A percentile compares a stretch with the other conserved stretches of the same genome.
Conservation (phyloP, 768 basidiomycete species). For the Pisolithus orientalis region DNA sequence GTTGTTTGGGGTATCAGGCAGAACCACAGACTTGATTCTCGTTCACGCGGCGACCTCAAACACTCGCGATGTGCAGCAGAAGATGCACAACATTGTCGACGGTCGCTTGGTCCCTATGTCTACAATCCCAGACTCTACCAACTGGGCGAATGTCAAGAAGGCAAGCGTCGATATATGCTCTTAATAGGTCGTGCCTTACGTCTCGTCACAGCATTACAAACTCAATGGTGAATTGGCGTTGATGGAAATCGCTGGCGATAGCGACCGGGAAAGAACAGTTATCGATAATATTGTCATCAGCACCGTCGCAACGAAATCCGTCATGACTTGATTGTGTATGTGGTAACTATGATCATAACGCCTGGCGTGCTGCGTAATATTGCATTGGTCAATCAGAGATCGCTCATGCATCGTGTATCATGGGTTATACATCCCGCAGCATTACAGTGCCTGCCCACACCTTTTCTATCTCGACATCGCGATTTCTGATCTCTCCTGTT, state of each 20-base stretch:
- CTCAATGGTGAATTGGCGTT: constrained; percentile 48
- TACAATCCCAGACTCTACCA: constrained; percentile 43
- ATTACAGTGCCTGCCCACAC: too few species aligned
- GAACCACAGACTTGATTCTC: constrained; percentile 59
- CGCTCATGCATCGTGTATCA: too few species aligned
- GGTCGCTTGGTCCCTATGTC: constrained; percentile 49
- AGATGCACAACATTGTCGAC: constrained; percentile 52
- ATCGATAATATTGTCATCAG: constrained; percentile 71
- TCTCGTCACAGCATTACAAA: constrained; percentile 56
- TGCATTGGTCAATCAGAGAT: neutral
- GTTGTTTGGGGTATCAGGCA: constrained; percentile 76
- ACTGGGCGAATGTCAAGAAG: constrained; percentile 73
- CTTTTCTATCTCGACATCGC: too few species aligned
- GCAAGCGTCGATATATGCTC: constrained; percentile 33
- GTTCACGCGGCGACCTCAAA: constrained; percentile 53
- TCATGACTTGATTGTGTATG: constrained; percentile 26
- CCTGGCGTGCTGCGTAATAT: too few species aligned
- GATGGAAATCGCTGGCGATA: constrained; percentile 28
- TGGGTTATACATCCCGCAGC: too few species aligned
- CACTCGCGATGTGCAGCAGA: constrained; percentile 36
- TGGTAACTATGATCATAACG: neutral
- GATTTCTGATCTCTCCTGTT: too few species aligned
- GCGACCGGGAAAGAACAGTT: constrained; percentile 29
- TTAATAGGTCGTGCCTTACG: neutral
- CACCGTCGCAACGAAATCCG: constrained; percentile 76